Evolutionary conservation across 2,329 filamentous ascomycete species (phyloP).

Genomic region (Zarea fungicola): DNA sequence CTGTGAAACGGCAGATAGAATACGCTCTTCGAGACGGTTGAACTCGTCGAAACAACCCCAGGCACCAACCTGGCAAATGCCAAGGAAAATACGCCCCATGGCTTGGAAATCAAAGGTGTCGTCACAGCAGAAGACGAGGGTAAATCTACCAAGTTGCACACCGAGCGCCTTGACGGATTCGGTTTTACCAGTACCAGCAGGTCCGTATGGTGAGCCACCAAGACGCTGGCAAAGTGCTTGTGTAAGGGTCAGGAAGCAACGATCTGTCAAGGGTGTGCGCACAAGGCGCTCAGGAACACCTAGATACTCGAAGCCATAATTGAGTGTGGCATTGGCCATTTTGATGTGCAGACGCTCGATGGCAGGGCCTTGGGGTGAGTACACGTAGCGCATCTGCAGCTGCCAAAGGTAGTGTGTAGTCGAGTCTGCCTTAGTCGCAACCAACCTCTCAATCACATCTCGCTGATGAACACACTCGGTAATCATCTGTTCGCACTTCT

Average conservation of each 20-base stretch:
- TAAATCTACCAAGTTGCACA: conserved; percentile 93
- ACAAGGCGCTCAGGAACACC: conserved; percentile 95
- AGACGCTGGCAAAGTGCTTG: conserved; percentile 93
- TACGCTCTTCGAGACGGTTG: conserved; percentile 96
- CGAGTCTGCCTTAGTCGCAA: conserved; percentile 66
- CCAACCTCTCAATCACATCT: conserved; percentile 83
- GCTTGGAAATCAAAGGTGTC: conserved; percentile 99
- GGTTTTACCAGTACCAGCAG: conserved; percentile 96
- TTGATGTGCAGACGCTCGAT: conserved; percentile 80
- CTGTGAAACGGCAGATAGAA: conserved; percentile 95
- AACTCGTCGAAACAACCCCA: conserved; percentile 99
- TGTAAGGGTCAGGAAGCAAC: conserved; percentile 96
- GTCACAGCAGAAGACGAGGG: conserved; percentile 98
- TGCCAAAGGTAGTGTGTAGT: conserved; percentile 87
- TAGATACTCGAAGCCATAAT: conserved; percentile 97
- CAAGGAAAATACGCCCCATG: conserved; percentile 98
- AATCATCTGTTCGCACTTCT: conserved; percentile 98
- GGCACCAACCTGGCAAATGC: conserved; percentile 97
- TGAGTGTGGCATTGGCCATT: conserved; percentile 94
- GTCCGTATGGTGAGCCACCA: conserved; percentile 94
- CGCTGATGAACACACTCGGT: conserved; percentile 98
- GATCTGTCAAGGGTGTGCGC: conserved; percentile 91
- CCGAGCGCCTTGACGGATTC: conserved; percentile 98
- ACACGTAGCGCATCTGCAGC: conserved; percentile 94
- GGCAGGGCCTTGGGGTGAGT: conserved; percentile 74